Base-by-base conservation (phyloP, 2,329 filamentous ascomycete genomes). In the Macrophomina tecta region DNA sequence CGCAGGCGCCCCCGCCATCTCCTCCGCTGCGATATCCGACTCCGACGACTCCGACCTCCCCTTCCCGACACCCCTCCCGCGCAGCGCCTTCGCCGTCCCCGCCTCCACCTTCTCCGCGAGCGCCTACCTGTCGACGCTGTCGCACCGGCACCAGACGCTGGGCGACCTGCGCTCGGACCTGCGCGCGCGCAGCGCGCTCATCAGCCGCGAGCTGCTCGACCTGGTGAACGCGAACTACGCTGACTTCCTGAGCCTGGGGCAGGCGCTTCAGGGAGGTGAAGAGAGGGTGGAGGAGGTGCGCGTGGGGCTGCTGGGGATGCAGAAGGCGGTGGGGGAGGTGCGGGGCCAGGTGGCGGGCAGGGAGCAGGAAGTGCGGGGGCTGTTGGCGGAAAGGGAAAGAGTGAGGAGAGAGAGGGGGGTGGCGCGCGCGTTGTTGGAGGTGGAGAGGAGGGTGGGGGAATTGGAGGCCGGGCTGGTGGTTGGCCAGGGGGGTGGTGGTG, bases 191-290 rank as follows among this genome's bases (percentile, higher is more conserved):
- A 92, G 90, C 71, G 87, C 91, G 72, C 86, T 90, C 23, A 89
- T 99, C 69, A 91, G 90, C 73, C 88, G 90, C 69, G 95, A 99
- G 81, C 85, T 99, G 2, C 85, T 99, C 18, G 94, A 97, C 80
- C 87, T 99, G 7, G 95, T 99, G 71, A 99, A 99, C 76, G 87
- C 90, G 62, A 97, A 99, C 79, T 98, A 99, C 77, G 90, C 93
- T 56, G 91, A 94, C 67, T 99, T 99, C 73, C 80, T 99, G 4
- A 90, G 89, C 0, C 81, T 99, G 0, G 96, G 95, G 0, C 88
- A 86, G 55, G 91, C 93, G 72, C 81, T 99, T 51, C 87, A 88
- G 64, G 94, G 94, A 2, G 96, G 96, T 7, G 94, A 97, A 74
- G 94, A 97, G 73, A 91, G 90, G 76, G 90, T 97, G 0, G 94